Evolutionary conservation across 768 basidiomycete genomes (phyloP).

Genomic region (Pleurotus sapidus): DNA sequence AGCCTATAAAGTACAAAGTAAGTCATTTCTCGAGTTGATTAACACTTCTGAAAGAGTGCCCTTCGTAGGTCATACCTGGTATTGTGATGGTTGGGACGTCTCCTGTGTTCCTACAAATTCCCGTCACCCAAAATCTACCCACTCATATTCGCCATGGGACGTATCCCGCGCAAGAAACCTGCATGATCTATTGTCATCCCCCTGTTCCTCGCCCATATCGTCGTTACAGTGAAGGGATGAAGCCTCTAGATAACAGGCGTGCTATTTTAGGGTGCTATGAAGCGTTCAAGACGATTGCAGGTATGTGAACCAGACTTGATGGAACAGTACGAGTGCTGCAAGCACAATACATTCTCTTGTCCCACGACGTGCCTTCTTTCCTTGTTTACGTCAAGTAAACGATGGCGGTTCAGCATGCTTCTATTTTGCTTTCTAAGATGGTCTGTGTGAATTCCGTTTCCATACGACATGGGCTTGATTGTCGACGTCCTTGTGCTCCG

Average conservation of each 20-base stretch:
- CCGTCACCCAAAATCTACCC: conserved; percentile 19
- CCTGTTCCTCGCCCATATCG: conserved; percentile 14
- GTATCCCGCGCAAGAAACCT: conserved; percentile 16
- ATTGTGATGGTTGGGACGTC: conserved; percentile 27
- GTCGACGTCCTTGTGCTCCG: too few species aligned
- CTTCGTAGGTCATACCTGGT: conserved; percentile 19
- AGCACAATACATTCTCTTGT: too few species aligned
- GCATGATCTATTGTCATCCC: conserved; percentile 19
- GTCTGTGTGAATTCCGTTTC: too few species aligned
- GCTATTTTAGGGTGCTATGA: conserved; percentile 23
- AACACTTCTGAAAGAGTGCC: not conserved
- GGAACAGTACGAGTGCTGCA: too few species aligned
- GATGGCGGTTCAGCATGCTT: too few species aligned
- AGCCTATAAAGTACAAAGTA: conserved; percentile 9
- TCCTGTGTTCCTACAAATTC: conserved; percentile 27
- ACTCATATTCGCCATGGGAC: conserved; percentile 12
- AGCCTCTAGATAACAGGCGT: conserved; percentile 24
- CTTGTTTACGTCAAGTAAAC: too few species aligned
- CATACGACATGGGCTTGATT: too few species aligned
- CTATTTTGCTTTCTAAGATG: too few species aligned
- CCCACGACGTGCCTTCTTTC: too few species aligned
- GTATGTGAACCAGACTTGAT: too few species aligned
- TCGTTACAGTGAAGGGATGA: conserved; percentile 25
- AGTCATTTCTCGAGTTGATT: not conserved
- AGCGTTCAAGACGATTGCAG: conserved; percentile 22